phyloP scores from a whole-genome alignment of 2,329 filamentous ascomycete species.

The Pyrenochaeta sp. region DNA sequence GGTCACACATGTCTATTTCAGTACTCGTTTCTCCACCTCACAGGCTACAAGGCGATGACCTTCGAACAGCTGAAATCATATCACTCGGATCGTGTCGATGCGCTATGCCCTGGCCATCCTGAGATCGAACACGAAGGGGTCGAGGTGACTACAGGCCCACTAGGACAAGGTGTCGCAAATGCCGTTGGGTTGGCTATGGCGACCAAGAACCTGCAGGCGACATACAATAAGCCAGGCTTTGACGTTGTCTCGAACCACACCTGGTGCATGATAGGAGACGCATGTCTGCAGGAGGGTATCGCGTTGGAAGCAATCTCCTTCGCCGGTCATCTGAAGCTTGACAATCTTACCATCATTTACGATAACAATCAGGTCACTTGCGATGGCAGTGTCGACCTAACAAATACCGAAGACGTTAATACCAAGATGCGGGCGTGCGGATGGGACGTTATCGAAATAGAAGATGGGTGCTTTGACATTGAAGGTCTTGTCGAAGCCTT shows the following conservation, averaged over 20 bases:
- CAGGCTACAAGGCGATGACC: slow-evolving; percentile 64
- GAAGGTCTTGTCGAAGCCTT: slow-evolving; percentile 58
- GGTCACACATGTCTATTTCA: slow-evolving; percentile 65
- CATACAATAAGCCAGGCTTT: slow-evolving; percentile 61
- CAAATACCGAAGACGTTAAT: slow-evolving; percentile 66
- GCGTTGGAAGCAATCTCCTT: slow-evolving; percentile 42
- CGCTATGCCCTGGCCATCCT: slow-evolving; percentile 64
- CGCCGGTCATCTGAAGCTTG: slow-evolving; percentile 57
- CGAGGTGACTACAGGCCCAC: slow-evolving; percentile 67
- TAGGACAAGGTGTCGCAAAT: slow-evolving; percentile 69
- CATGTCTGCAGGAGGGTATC: slow-evolving; percentile 67
- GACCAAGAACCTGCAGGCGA: slow-evolving; percentile 63
- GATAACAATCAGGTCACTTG: slow-evolving; percentile 70
- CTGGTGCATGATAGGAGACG: slow-evolving; percentile 67
- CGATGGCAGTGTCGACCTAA: slow-evolving; percentile 64
- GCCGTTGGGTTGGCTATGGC: slow-evolving; percentile 68
- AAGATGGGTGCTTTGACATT: slow-evolving; percentile 63
- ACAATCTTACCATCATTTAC: slow-evolving; percentile 67
- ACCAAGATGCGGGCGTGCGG: slow-evolving; percentile 65
- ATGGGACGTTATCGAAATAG: slow-evolving; percentile 64
- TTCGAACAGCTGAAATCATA: slow-evolving; percentile 66
- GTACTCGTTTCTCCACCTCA: slow-evolving; percentile 63
- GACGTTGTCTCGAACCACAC: slow-evolving; percentile 62
- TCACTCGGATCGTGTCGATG: slow-evolving; percentile 57
- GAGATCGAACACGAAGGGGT: slow-evolving; percentile 67